Base-by-base conservation (phyloP, 768 basidiomycete species). In the Gymnopilus dilepis region DNA sequence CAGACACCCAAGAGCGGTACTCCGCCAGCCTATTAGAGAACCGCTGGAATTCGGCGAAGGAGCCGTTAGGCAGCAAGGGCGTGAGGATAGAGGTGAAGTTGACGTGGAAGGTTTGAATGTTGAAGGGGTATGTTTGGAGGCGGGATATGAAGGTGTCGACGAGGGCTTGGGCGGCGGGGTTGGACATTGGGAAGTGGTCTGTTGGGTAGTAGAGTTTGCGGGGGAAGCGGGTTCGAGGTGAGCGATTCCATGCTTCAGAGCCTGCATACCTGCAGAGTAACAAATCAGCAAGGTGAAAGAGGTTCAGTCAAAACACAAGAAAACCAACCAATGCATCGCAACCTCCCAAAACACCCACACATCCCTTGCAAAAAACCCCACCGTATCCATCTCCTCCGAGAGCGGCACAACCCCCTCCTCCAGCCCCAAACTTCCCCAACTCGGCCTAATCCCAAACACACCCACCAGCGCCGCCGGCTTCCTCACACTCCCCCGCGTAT, bases 361-460 rank as follows among this genome's bases (percentile, higher is more conserved):
- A 57, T 77, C 72, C 17, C 77, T 65, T 30, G 75, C 65, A 60
- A 78, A 78, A 47, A 74, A 74, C 2, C 77, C 77, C 8, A 70
- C 73, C 4, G 76, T 77, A 60, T 78, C 77, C 76, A 79, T 76
- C 58, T 79, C 76, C 56, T 76, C 77, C 30, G 76, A 72, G 0
- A 79, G 63, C 17, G 77, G 74, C 0, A 79, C 55, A 13, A 78
- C 74, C 2, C 77, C 77, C 11, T 57, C 64, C 64, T 57, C 64
- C 64, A 78, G 33, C 56, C 74, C 73, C 56, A 75, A 57, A 26
- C 72, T 74, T 26, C 76, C 77, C 60, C 67, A 71, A 9, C 70
- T 71, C 30, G 77, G 77, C 15, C 77, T 61, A 13, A 78, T 74
- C 6, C 77, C 77, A 70, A 76, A 79, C 13, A 67, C 74, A 0